phyloP scores from a whole-genome alignment of 129 eudicot genomes.

The Pseudognaphalium luteoalbum region DNA sequence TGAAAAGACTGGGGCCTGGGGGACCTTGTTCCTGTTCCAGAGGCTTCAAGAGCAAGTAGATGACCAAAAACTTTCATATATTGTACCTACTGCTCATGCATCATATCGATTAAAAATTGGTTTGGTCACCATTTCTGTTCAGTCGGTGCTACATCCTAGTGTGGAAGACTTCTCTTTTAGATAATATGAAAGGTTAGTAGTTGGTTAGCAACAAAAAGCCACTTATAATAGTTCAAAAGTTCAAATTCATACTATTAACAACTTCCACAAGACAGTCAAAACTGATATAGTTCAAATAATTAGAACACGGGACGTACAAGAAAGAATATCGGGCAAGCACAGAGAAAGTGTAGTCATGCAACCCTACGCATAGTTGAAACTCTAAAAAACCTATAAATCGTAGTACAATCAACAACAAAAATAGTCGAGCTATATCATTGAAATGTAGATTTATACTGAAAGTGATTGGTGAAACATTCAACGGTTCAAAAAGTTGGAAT shows the following conservation, averaged over 20 bases:
- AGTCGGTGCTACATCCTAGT: neutral
- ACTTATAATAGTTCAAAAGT: neutral
- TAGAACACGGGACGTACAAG: neutral
- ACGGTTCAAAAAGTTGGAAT: neutral
- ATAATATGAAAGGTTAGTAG: conserved; percentile 9
- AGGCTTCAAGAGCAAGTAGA: neutral
- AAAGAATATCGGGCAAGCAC: neutral
- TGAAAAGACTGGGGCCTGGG: neutral
- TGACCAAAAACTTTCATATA: neutral
- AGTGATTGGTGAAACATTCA: neutral
- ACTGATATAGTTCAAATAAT: neutral
- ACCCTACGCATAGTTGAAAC: neutral
- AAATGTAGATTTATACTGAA: neutral
- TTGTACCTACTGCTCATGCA: too few relatives aligned
- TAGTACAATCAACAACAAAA: neutral
- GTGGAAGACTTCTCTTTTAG: neutral
- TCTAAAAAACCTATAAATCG: neutral
- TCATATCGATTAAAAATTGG: neutral
- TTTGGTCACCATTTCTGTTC: neutral
- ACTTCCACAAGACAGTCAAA: neutral
- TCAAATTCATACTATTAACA: neutral
- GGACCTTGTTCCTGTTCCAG: neutral
- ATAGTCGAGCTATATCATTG: neutral
- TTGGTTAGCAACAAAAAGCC: neutral
- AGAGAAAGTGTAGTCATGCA: neutral